These are phyloP conservation scores for Candida buenavistaensis DNA, from an alignment of 1,139 yeast species.

Conservation along the genomic window DNA sequence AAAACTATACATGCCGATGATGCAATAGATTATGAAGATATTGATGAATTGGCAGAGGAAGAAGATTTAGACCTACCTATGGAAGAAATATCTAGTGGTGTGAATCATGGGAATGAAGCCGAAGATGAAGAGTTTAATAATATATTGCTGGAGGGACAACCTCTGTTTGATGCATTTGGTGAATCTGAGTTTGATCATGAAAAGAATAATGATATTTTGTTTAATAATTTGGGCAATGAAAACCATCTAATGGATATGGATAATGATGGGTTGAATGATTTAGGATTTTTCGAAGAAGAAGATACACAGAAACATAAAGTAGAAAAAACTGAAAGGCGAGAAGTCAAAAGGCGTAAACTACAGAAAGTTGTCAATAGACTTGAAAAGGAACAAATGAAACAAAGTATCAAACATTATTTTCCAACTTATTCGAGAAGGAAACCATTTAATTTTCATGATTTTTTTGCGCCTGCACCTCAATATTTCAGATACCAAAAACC, in stretches of 20 bases:
- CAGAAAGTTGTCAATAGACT: constrained; percentile 29
- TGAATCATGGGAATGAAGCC: constrained; percentile 10
- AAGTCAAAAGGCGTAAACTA: constrained; percentile 25
- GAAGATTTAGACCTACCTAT: constrained; percentile 36
- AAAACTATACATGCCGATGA: constrained; percentile 76
- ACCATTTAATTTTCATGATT: constrained; percentile 63
- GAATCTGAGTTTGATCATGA: constrained; percentile 18
- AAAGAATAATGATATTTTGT: constrained; percentile 9
- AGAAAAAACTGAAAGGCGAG: constrained; percentile 22
- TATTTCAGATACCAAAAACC: constrained; percentile 56
- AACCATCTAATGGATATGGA: constrained; percentile 10
- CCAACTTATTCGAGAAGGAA: constrained; percentile 62
- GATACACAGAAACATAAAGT: constrained; percentile 20
- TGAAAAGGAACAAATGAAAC: constrained; percentile 32
- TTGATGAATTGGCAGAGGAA: constrained; percentile 93
- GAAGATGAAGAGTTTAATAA: constrained; percentile 25
- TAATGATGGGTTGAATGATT: constrained; percentile 29
- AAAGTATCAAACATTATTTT: constrained; percentile 50
- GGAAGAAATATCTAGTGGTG: constrained; percentile 30
- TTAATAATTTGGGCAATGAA: constrained; percentile 22
- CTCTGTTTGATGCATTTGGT: constrained; percentile 52
- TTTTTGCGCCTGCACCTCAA: constrained; percentile 65
- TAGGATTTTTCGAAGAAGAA: constrained; percentile 34
- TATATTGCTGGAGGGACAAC: constrained; percentile 12
- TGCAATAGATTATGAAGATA: constrained; percentile 95